A percentile compares a stretch with the other conserved stretches of the same genome.
Conservation (phyloP, 139 green algal species). For the Auxenochlorella pyrenoidosa region DNA sequence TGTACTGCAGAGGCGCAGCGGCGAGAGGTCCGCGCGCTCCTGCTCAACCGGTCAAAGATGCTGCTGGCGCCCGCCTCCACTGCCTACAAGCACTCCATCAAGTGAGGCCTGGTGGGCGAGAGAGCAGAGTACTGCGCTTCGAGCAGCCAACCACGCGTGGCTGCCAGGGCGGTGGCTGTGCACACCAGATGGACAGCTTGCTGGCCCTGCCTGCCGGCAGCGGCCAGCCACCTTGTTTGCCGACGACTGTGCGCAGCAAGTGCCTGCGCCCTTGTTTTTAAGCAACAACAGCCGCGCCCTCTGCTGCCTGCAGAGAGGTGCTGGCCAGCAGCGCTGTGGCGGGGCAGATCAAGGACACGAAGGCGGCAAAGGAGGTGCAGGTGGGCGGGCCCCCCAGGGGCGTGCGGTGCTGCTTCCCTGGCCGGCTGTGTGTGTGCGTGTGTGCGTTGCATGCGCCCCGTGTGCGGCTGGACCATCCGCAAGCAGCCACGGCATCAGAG, state of each 20-base stretch:
- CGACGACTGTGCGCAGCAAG: too few species aligned
- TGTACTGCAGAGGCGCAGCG: conserved; percentile 44
- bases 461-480: too few species aligned
- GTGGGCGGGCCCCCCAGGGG: background rate
- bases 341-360: conserved; percentile 79
- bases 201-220: too few species aligned
- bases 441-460: too few species aligned
- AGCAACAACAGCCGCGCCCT: background rate
- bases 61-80: conserved; percentile 78
- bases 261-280: too few species aligned
- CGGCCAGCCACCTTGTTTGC: too few species aligned
- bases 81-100: conserved; percentile 93
- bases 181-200: background rate
- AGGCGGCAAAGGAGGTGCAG: conserved; percentile 81
- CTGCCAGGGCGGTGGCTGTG: background rate
- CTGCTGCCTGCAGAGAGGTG: conserved; percentile 23
- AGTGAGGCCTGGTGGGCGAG: conserved; percentile 38
- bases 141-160: too few species aligned
- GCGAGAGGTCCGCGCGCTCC: conserved; percentile 50
- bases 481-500: too few species aligned
- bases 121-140: background rate
- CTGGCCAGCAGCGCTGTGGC: conserved; percentile 13
- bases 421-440: too few species aligned
- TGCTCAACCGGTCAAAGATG: conserved; percentile 84
- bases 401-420: too few species aligned